Evolutionary conservation across 192 early-diverging fungal species (phyloP), one percentile per base, ranked within the genome.

Genomic region (Phycomyces nitens): DNA sequence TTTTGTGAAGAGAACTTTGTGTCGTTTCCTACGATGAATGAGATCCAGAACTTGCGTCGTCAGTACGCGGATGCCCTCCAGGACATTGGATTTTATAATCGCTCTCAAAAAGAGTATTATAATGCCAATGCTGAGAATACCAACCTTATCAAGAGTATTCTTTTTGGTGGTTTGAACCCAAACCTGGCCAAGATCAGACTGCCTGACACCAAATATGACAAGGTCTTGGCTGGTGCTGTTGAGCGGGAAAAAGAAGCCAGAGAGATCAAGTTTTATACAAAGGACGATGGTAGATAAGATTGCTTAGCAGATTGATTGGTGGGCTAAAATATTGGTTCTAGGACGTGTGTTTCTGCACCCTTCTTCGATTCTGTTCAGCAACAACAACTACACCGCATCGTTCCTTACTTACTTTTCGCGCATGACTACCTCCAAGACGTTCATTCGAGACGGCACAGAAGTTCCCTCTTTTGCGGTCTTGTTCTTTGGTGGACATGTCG

Each of bases 141-240:
- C 22, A 78, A 80, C 39, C 66, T 97, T 15, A 68, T 96, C 34
- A 87, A 89, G 27, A 82, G 86, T 15, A 80, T 90, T 26, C 61
- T 97, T 16, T 82, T 89, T 57, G 94, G 93, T 9, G 95, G 94
- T 3, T 73, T 95, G 44, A 93, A 89, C 65, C 94, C 94, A 0
- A 91, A 93, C 60, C 72, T 94, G 54, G 90, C 83, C 23, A 78
- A 83, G 20, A 79, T 96, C 27, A 74, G 79, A 18, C 62, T 87
- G 57, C 94, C 94, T 0, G 81, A 83, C 40, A 79, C 83, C 34
- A 87, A 83, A 69, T 95, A 88, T 71, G 85, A 88, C 14, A 80
- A 89, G 53, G 81, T 87, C 16, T 71, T 87, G n/a, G 66, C 70
- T 39, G 94, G 94, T 20, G 68, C 90, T 16, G 79, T 96, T 0